Percentiles rank a stretch among this genome's conserved stretches.
Conservation (phyloP, 1,284 basidiomycete species). For the Ceratobasidium sp. region DNA sequence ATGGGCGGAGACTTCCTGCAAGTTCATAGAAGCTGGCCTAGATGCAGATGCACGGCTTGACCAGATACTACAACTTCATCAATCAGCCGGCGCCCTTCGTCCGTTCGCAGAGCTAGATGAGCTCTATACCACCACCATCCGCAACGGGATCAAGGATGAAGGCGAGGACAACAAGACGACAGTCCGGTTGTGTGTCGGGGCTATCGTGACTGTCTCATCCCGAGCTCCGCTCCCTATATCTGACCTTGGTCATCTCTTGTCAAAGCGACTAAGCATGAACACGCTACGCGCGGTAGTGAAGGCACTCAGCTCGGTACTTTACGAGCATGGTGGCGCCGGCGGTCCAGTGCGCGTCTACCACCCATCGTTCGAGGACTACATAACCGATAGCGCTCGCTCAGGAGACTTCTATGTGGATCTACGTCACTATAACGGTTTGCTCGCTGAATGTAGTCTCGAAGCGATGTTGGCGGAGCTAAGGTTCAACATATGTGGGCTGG, state of each 20-base stretch:
- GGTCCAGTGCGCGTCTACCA: conserved; percentile 38
- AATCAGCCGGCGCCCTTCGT: too few relatives aligned
- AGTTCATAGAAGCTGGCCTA: conserved; percentile 16
- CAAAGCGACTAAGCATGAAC: background rate
- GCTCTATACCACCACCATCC: background rate
- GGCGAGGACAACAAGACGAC: background rate
- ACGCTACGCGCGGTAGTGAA: background rate
- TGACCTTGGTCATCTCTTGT: background rate
- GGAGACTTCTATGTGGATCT: conserved; percentile 10
- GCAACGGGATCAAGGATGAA: background rate
- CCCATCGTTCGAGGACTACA: conserved; percentile 31
- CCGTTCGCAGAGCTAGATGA: background rate
- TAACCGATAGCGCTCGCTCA: conserved; percentile 8
- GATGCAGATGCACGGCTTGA: background rate
- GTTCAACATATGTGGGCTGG: conserved; percentile 25
- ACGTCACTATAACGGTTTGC: background rate
- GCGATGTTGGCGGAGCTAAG: conserved; percentile 3
- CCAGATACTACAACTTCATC: background rate
- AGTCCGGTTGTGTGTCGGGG: background rate
- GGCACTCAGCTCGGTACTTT: conserved; percentile 19
- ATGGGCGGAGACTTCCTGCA: conserved; percentile 17
- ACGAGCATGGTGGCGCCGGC: background rate
- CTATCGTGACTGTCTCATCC: background rate
- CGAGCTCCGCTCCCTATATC: background rate
- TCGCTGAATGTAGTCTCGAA: conserved; percentile 12